Evolutionary conservation across 345 rosid species (phyloP), one percentile per base, ranked within the genome.

Genomic region (Balakata baccata): DNA sequence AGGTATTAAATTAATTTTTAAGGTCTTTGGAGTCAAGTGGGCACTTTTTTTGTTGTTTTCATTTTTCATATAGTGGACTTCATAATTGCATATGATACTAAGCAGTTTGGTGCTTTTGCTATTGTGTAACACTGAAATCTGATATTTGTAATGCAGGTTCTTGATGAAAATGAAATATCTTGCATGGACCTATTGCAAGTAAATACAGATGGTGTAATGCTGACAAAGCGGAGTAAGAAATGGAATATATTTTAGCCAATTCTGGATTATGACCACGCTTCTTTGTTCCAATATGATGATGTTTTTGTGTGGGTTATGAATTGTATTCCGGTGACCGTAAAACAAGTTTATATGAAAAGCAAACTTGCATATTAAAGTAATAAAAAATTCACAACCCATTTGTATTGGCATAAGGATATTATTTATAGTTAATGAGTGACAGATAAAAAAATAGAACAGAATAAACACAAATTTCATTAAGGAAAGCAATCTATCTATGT

Each of bases 121-220:
- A 8, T 20, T 56, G 12, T 45, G 25, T 23, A 20, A 39, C 7
- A 38, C 34, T 49, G 51, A 60, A 45, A 6, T 45, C 34, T 10
- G 53, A 62, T 72, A 25, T 39, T 66, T 11, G 8, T 66, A 50
- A 67, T 77, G 71, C 87, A 95, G 99, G 99, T 87, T 72, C 93
- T 95, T 57, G 98, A 95, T 77, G 99, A 93, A 80, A 84, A 95
- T 79, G 90, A 95, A 73, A 82, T 93, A 78, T 87, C 84, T 17
- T 95, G 99, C 81, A 54, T 79, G 77, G 98, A 95, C 66, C 79
- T 93, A 17, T 78, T 91, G 83, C 87, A 85, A 78, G 83, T 90
- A 80, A 84, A 86, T 78, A 87, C 92, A 37, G 99, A 95, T 74
- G 98, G 88, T 57, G 90, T 95, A 71, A 81, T 90, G 72, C 74